phyloP scores from a whole-genome alignment of 2,329 filamentous ascomycete genomes.

The Fusarium hostae region DNA sequence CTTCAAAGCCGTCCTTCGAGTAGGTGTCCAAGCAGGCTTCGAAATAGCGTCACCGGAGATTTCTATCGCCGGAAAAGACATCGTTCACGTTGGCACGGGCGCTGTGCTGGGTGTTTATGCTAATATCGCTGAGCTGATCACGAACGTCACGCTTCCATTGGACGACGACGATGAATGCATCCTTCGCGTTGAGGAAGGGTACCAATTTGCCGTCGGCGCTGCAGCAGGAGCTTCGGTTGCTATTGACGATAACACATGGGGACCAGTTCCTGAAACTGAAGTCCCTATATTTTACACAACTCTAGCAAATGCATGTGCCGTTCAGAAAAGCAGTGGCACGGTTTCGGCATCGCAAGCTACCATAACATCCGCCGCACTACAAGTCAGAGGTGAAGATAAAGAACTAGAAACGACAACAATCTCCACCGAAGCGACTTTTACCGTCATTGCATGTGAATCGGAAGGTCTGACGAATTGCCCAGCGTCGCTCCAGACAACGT shows the following conservation, averaged over 20 bases:
- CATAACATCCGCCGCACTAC: slow-evolving; percentile 12
- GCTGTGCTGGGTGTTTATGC: background rate
- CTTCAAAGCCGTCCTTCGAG: background rate
- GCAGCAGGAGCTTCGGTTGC: slow-evolving; percentile 63
- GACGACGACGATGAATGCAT: background rate
- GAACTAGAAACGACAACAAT: slow-evolving; percentile 57
- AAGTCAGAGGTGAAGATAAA: too few species aligned
- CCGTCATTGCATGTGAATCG: slow-evolving; percentile 57
- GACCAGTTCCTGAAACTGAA: slow-evolving; percentile 57
- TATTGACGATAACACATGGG: slow-evolving; percentile 59
- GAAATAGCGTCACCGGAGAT: background rate
- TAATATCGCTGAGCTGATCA: background rate
- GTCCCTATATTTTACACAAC: slow-evolving; percentile 66
- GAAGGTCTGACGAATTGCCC: slow-evolving; percentile 61
- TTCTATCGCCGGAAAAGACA: background rate
- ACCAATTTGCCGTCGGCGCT: slow-evolving; percentile 64
- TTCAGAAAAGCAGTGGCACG: slow-evolving; percentile 23
- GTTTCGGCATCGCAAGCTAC: slow-evolving; percentile 37
- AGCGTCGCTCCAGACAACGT: slow-evolving; percentile 58
- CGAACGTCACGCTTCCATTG: background rate
- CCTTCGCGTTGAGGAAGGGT: slow-evolving; percentile 51
- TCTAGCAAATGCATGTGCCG: slow-evolving; percentile 56
- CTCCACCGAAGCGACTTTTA: slow-evolving; percentile 54
- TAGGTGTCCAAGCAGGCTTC: background rate
- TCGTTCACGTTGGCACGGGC: background rate